Conservation (phyloP, 768 basidiomycete genomes). For the Mycena maculata region DNA sequence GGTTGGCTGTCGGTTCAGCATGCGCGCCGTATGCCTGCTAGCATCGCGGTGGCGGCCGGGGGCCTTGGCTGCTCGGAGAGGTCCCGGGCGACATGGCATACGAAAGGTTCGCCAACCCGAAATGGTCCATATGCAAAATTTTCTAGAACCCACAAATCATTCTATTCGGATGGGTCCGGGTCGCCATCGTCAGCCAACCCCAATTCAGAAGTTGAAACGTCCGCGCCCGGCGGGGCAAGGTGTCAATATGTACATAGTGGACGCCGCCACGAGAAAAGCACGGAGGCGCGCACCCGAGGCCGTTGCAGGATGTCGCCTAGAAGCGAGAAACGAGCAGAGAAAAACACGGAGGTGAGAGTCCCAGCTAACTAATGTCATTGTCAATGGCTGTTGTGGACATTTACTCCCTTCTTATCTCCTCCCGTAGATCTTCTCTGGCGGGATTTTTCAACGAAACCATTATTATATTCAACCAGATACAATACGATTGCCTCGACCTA, state of each 20-base stretch:
- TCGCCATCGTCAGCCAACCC: no score
- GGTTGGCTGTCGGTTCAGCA: no score
- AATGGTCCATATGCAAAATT: no score
- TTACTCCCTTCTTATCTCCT: no score
- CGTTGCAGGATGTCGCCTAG: not conserved
- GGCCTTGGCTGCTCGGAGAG: not conserved
- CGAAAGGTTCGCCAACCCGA: not conserved
- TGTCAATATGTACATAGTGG: slow-evolving; percentile 7
- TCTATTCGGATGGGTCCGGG: slow-evolving; percentile 4
- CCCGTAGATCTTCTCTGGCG: no score
- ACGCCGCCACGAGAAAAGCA: not conserved
- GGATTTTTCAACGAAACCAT: no score
- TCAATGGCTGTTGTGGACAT: no score
- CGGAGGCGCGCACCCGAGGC: not conserved
- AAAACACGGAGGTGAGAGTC: not conserved
- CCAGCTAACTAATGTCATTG: no score
- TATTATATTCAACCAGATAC: no score
- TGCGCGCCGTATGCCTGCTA: no score
- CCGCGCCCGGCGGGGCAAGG: slow-evolving; percentile 2
- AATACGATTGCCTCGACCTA: no score
- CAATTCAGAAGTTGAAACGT: not conserved
- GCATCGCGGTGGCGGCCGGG: no score
- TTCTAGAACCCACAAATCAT: slow-evolving; percentile 18
- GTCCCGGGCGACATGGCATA: not conserved
- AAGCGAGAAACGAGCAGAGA: slow-evolving; percentile 16